phyloP scores from a whole-genome alignment of 2,329 filamentous ascomycete species.

The Aspergillus alliaceus region DNA sequence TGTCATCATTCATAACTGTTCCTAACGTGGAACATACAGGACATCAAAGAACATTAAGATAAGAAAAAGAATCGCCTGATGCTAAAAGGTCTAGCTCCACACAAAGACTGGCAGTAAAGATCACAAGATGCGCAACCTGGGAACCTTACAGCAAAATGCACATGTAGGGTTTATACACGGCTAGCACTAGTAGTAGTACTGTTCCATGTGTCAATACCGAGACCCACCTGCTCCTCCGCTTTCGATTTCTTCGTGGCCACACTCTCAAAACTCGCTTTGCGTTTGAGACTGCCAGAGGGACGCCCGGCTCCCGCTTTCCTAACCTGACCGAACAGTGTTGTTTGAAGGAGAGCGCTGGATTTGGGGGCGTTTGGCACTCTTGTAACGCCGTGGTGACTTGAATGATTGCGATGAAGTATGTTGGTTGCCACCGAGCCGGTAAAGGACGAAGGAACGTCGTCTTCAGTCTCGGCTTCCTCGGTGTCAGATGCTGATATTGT shows the following conservation, averaged over 20 bases:
- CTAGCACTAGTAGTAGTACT: too few relatives aligned
- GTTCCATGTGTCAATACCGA: conserved; percentile 54
- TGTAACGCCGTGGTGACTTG: conserved; percentile 36
- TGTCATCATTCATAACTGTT: conserved; percentile 22
- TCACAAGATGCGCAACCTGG: not conserved
- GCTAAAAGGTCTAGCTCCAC: not conserved
- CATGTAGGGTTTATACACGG: conserved; percentile 26
- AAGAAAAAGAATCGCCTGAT: conserved; percentile 9
- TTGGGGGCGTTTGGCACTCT: conserved; percentile 40
- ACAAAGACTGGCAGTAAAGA: not conserved
- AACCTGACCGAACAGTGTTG: conserved; percentile 63
- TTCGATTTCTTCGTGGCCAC: conserved; percentile 52
- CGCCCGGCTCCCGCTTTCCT: conserved; percentile 54
- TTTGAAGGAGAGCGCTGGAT: conserved; percentile 55
- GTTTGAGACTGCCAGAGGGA: conserved; percentile 32
- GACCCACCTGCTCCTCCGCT: conserved; percentile 51
- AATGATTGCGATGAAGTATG: conserved; percentile 64
- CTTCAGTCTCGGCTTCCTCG: conserved; percentile 57
- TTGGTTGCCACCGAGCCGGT: conserved; percentile 75
- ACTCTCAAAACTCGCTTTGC: conserved; percentile 41
- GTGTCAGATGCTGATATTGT: conserved; percentile 71
- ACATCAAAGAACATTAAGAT: conserved; percentile 4
- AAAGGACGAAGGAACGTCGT: conserved; percentile 70
- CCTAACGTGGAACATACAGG: not conserved
- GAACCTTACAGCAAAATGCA: conserved; percentile 1